Conservation (phyloP, 768 basidiomycete genomes). For the Suillus spraguei region DNA sequence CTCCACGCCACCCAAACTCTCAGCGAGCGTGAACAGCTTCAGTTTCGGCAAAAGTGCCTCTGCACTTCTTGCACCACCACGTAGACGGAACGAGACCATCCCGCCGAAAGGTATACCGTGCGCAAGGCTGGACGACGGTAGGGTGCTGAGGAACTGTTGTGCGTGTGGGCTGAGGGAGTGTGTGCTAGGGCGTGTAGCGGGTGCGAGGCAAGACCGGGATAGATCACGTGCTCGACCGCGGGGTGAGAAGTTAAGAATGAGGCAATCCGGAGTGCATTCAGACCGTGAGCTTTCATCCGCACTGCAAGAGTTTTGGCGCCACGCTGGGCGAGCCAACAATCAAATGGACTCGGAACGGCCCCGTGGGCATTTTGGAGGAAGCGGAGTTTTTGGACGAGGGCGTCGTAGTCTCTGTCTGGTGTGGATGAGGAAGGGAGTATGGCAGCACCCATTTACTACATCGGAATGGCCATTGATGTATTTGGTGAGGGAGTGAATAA, state of each 20-base stretch:
- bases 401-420: conserved; percentile 37
- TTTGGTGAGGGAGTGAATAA: conserved; percentile 84
- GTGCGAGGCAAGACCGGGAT: conserved; percentile 78
- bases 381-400: conserved; percentile 57
- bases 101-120: conserved; percentile 69
- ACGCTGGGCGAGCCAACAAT: conserved; percentile 88
- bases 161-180: conserved; percentile 70
- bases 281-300: conserved; percentile 84
- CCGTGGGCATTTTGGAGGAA: conserved; percentile 93
- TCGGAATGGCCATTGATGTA: conserved; percentile 96
- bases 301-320: conserved; percentile 91
- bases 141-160: conserved; percentile 54
- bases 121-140: conserved; percentile 33
- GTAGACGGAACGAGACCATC: conserved; percentile 78
- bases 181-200: conserved; percentile 69
- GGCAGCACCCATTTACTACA: conserved; percentile 85
- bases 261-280: conserved; percentile 80
- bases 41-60: conserved; percentile 67
- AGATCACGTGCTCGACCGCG: conserved; percentile 79
- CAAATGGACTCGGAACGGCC: conserved; percentile 82
- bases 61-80: conserved; percentile 53
- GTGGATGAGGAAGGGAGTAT: conserved; percentile 54
- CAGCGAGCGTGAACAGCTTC: conserved; percentile 78
- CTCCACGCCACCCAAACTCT: conserved; percentile 92
- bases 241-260: conserved; percentile 53